Percentiles rank a stretch among this genome's conserved stretches.
phyloP scores from a whole-genome alignment of 2,329 filamentous ascomycete genomes.

The Calonectria pauciramosa region DNA sequence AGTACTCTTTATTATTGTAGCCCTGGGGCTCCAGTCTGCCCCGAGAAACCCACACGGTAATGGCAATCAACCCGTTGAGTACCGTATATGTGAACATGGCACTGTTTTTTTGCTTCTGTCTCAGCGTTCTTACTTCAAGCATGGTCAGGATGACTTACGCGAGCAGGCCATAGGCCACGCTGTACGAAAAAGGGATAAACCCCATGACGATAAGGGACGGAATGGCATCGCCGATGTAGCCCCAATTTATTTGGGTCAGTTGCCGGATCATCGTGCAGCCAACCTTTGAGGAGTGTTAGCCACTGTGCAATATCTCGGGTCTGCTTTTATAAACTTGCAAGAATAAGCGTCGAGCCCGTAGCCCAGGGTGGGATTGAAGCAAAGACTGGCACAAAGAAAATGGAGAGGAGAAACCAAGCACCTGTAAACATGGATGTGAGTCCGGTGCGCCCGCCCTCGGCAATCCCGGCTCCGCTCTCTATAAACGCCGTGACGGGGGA shows the following conservation, averaged over 20 bases:
- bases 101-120: not conserved
- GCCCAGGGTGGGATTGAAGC: slow-evolving; percentile 81
- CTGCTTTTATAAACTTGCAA: slow-evolving; percentile 51
- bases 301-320: rapidly evolving
- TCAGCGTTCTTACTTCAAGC: not conserved
- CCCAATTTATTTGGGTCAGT: slow-evolving; percentile 85
- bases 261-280: slow-evolving; percentile 84
- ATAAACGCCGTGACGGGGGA: slow-evolving; percentile 79
- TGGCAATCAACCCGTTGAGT: slow-evolving; percentile 29
- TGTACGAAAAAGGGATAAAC: slow-evolving; percentile 87
- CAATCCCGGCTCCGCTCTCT: slow-evolving; percentile 78
- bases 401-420: slow-evolving; percentile 74
- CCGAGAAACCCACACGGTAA: slow-evolving; percentile 28
- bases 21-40: slow-evolving; percentile 31
- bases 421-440: slow-evolving; percentile 76
- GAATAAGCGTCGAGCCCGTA: slow-evolving; percentile 81
- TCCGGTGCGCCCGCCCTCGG: slow-evolving; percentile 77
- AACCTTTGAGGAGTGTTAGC: slow-evolving; percentile 55
- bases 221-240: slow-evolving; percentile 82
- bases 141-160: slow-evolving; percentile 50
- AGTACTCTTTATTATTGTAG: slow-evolving; percentile 42
- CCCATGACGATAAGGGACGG: slow-evolving; percentile 84
- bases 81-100: slow-evolving; percentile 36
- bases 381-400: slow-evolving; percentile 80
- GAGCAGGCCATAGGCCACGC: slow-evolving; percentile 85